phyloP scores from a whole-genome alignment of 192 early-diverging fungal species.

The Linnemannia schmuckeri region DNA sequence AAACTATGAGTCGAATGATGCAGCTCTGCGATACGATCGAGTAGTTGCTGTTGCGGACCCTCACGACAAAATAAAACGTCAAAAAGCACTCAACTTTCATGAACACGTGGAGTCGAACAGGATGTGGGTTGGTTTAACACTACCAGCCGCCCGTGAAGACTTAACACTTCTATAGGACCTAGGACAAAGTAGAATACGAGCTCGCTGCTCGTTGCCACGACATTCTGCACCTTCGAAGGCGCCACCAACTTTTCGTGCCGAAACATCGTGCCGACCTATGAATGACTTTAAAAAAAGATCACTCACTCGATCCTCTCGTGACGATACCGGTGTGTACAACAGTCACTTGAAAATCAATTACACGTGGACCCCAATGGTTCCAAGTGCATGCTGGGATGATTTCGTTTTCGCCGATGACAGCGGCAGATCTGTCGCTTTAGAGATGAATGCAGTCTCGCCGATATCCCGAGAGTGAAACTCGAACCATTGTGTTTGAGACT shows the following conservation, averaged over 20 bases:
- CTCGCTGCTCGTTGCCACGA: neutral
- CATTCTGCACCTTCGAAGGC: neutral
- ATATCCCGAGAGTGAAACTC: neutral
- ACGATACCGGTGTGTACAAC: too few species aligned
- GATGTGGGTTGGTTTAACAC: neutral
- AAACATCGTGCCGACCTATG: too few species aligned
- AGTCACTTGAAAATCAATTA: too few species aligned
- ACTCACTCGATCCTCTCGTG: too few species aligned
- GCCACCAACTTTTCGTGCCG: too few species aligned
- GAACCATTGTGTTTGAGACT: neutral
- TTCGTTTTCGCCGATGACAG: too few species aligned
- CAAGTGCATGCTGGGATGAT: too few species aligned
- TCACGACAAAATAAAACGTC: neutral
- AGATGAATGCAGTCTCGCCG: too few species aligned
- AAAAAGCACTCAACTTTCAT: neutral
- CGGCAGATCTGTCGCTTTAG: too few species aligned
- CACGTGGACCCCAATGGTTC: too few species aligned
- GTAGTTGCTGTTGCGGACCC: neutral
- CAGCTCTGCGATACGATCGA: slow-evolving; percentile 36
- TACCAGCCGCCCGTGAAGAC: neutral
- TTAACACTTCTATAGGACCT: neutral
- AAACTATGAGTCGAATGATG: slow-evolving; percentile 25
- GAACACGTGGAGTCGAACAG: neutral
- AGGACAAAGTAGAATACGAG: neutral
- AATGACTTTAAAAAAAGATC: too few species aligned